A percentile compares a stretch with the other conserved stretches of the same genome.
phyloP scores from a whole-genome alignment of 2,329 filamentous ascomycete genomes.

The Macrophomina phaseolina region DNA sequence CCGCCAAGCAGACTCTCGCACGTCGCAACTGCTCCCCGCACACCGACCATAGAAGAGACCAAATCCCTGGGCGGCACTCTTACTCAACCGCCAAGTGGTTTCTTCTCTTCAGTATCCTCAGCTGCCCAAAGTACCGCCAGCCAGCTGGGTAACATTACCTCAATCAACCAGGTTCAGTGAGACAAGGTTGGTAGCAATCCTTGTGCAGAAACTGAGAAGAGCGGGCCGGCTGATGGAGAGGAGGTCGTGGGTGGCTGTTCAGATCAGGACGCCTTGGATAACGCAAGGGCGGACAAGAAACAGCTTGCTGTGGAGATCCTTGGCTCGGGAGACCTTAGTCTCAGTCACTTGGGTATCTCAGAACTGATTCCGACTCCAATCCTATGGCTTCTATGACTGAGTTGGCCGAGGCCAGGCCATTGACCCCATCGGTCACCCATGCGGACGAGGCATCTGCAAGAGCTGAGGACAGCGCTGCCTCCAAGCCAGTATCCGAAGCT shows the following conservation, averaged over 20 bases:
- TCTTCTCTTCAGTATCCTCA: slow-evolving; percentile 93
- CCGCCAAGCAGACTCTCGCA: slow-evolving; percentile 86
- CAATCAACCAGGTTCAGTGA: slow-evolving; percentile 56
- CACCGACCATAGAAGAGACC: slow-evolving; percentile 76
- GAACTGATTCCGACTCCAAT: slow-evolving; percentile 64
- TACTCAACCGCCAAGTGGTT: slow-evolving; percentile 62
- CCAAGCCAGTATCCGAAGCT: slow-evolving; percentile 65
- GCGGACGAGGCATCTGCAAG: slow-evolving; percentile 60
- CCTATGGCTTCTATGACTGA: slow-evolving; percentile 65
- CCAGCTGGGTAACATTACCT: slow-evolving; percentile 69
- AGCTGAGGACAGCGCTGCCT: slow-evolving; percentile 64
- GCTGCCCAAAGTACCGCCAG: slow-evolving; percentile 91
- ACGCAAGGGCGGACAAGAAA: slow-evolving; percentile 45
- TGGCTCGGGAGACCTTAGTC: slow-evolving; percentile 84
- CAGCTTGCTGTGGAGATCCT: slow-evolving; percentile 86
- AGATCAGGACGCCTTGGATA: slow-evolving; percentile 28
- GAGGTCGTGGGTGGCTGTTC: slow-evolving; percentile 49
- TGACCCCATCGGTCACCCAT: slow-evolving; percentile 41
- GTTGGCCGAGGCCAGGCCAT: slow-evolving; percentile 45
- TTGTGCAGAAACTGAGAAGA: slow-evolving; percentile 35
- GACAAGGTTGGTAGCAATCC: slow-evolving; percentile 38
- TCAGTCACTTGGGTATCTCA: slow-evolving; percentile 83
- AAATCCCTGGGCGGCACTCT: slow-evolving; percentile 63
- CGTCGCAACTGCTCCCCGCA: slow-evolving; percentile 69
- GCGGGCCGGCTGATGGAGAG: slow-evolving; percentile 44